phyloP scores from a whole-genome alignment of 2,329 filamentous ascomycete genomes.

The Penicillium sp. region DNA sequence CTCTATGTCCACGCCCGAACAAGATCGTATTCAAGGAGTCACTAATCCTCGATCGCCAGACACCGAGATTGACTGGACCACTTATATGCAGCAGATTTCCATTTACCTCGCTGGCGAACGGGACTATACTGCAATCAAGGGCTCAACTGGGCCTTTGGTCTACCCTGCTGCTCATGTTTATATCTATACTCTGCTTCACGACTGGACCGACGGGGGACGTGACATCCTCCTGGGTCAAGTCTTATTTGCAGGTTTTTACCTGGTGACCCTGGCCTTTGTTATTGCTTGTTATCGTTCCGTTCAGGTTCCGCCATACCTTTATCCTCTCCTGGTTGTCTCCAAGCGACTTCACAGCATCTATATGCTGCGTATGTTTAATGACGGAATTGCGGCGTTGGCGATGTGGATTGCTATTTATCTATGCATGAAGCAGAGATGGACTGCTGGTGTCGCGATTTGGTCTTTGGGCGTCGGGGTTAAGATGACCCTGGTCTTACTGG shows the following conservation, averaged over 20 bases:
- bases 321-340: slow-evolving; percentile 77
- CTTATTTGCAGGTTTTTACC: slow-evolving; percentile 74
- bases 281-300: slow-evolving; percentile 65
- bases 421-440: slow-evolving; percentile 71
- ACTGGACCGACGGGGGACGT: slow-evolving; percentile 66
- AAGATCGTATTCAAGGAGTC: slow-evolving; percentile 11
- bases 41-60: slow-evolving; percentile 47
- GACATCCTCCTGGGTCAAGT: slow-evolving; percentile 77
- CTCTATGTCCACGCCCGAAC: slow-evolving; percentile 1
- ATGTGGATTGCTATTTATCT: slow-evolving; percentile 75
- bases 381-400: slow-evolving; percentile 79
- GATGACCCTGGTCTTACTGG: slow-evolving; percentile 79
- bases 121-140: slow-evolving; percentile 79
- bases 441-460: slow-evolving; percentile 65
- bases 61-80: slow-evolving; percentile 95
- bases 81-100: slow-evolving; percentile 90
- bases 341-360: slow-evolving; percentile 94
- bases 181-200: slow-evolving; percentile 74
- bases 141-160: slow-evolving; percentile 85
- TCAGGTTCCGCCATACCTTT: slow-evolving; percentile 68
- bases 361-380: slow-evolving; percentile 88
- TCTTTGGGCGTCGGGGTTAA: slow-evolving; percentile 82
- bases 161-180: slow-evolving; percentile 94
- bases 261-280: slow-evolving; percentile 67
- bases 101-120: slow-evolving; percentile 78